Evolutionary conservation across 1,139 yeast species (phyloP), one percentile per base, ranked within the genome.

Genomic region (Pichia sp.): DNA sequence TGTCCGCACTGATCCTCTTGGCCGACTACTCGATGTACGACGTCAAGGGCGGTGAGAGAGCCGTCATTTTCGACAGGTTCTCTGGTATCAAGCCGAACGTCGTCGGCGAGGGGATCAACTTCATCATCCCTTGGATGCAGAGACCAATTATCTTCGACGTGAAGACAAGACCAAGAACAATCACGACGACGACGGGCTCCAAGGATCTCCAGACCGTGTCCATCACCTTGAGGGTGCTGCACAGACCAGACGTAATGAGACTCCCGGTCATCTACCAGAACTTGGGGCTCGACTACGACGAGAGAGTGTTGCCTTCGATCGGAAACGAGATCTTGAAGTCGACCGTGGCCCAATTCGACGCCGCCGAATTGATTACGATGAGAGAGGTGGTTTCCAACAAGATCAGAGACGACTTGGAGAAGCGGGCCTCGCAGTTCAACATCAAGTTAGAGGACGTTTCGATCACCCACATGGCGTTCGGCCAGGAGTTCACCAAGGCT

Each of bases 331-430:
- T 93, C 38, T 79, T 93, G 69, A 93, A 93, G 74, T 83, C 95
- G 51, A 90, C 91, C 67, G 99, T 93, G 34, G 99, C 99, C 0
- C 99, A 93, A 72, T 93, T 93, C 66, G 98, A 93, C 71, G 99
- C 99, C 36, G 96, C 98, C 27, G 98, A 93, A 71, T 81, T 93
- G 69, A 93, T 93, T 67, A 93, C 98, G 29, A 97, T 93, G 78
- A 83, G 99, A 76, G 99, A 93, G 75, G 84, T 90, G 53, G 98
- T 95, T 4, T 87, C 96, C 42, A 87, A 91, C 54, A 82, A 88
- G 73, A 92, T 95, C 70, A 82, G 96, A 70, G 86, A 84, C 66
- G 99, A 93, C 69, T 80, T 93, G 63, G 80, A 89, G 55, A 78
- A 79, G 64, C 82, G 99, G 68, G 96, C 98, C 17, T 73, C 74